Evolutionary conservation across 2,329 filamentous ascomycete genomes (phyloP).

Genomic region (Biscogniauxia marginata): DNA sequence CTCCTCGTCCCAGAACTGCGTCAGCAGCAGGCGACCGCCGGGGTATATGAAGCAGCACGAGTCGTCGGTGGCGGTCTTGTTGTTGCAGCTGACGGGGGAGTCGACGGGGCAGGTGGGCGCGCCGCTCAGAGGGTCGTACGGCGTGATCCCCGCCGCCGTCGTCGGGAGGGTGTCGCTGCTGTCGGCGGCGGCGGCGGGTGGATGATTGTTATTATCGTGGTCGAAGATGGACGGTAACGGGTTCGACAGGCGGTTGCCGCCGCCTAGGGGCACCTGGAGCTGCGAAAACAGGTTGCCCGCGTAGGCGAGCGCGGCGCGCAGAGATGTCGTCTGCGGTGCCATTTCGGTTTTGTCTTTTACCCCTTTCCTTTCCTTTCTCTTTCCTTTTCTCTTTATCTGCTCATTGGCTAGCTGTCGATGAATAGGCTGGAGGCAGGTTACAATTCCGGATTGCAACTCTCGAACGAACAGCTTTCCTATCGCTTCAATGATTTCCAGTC

Average conservation of each 20-base stretch:
- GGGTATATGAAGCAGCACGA: constrained; percentile 44
- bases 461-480: no score
- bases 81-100: constrained; percentile 42
- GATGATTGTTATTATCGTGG: constrained; percentile 16
- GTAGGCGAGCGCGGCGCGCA: constrained; percentile 34
- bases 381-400: background rate
- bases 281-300: constrained; percentile 36
- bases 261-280: constrained; percentile 22
- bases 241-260: constrained; percentile 19
- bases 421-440: no score
- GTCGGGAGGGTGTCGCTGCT: constrained; percentile 1
- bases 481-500: no score
- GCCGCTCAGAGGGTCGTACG: constrained; percentile 37
- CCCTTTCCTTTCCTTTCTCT: no score
- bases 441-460: no score
- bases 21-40: constrained; percentile 40
- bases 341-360: constrained; percentile 18
- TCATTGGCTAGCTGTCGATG: background rate
- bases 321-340: constrained; percentile 27
- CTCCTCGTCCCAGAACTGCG: constrained; percentile 45
- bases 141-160: constrained; percentile 21
- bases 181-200: constrained; percentile 8
- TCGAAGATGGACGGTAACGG: constrained; percentile 12
- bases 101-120: constrained; percentile 41
- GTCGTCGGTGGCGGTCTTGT: constrained; percentile 34